These are phyloP conservation scores for Leishmania braziliensis DNA, from an alignment of 208 protist species.

Conservation along the genomic window DNA sequence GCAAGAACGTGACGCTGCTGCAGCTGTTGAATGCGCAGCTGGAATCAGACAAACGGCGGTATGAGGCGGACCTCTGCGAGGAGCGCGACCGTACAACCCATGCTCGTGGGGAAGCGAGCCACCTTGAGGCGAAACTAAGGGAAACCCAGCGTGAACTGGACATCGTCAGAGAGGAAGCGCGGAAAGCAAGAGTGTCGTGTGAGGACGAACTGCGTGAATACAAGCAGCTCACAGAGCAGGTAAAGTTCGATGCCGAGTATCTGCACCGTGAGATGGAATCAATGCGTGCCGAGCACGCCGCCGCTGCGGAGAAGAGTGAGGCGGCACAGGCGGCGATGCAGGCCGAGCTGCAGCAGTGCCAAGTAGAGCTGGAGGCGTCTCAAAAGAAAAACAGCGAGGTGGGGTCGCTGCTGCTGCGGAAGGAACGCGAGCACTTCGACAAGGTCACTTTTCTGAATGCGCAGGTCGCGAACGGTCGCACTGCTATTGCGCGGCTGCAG, in stretches of 20 bases:
- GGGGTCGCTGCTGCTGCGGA: slow-evolving; percentile 59
- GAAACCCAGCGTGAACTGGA: slow-evolving; percentile 58
- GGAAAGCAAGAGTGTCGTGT: slow-evolving; percentile 34
- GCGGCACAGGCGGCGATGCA: slow-evolving; percentile 27
- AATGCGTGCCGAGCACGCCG: slow-evolving; percentile 40
- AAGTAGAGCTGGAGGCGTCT: slow-evolving; percentile 65
- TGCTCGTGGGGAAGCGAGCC: slow-evolving; percentile 43
- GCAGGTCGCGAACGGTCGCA: slow-evolving; percentile 82
- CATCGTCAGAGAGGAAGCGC: slow-evolving; percentile 35
- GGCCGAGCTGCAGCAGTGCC: slow-evolving; percentile 33
- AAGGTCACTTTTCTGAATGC: slow-evolving; percentile 89
- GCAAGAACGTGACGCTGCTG: slow-evolving; percentile 85
- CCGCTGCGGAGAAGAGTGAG: slow-evolving; percentile 43
- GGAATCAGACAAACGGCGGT: slow-evolving; percentile 70
- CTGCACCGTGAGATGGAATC: slow-evolving; percentile 67
- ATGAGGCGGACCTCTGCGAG: slow-evolving; percentile 60
- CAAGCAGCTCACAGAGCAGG: slow-evolving; percentile 79
- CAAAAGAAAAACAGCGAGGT: slow-evolving; percentile 71
- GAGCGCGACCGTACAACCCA: slow-evolving; percentile 34
- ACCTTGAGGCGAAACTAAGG: slow-evolving; percentile 41
- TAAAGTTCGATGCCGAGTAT: slow-evolving; percentile 83
- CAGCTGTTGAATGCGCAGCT: slow-evolving; percentile 85
- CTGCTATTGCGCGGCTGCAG: slow-evolving; percentile 70
- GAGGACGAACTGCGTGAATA: slow-evolving; percentile 68
- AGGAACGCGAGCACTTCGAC: slow-evolving; percentile 83